phyloP scores from a whole-genome alignment of 345 rosid genomes.

The Gossypium anomalum region DNA sequence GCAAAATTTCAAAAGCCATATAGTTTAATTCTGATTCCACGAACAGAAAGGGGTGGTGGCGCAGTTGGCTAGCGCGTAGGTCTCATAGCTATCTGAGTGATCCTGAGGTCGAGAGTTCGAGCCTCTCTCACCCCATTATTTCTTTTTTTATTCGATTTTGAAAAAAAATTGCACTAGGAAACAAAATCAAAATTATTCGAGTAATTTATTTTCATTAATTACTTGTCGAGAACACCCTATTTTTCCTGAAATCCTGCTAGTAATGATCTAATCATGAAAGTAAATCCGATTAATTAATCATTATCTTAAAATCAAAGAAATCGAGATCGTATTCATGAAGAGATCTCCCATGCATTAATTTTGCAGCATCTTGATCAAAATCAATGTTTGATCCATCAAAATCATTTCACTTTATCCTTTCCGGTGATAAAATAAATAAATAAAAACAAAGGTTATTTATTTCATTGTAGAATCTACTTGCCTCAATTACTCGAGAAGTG shows the following conservation, averaged over 20 bases:
- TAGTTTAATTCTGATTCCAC: fast-evolving
- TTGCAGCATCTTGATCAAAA: neutral
- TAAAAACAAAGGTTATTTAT: too few species aligned
- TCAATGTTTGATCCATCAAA: neutral
- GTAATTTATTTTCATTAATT: neutral
- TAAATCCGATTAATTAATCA: too few species aligned
- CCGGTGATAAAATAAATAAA: too few species aligned
- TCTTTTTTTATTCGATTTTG: neutral
- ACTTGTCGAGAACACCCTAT: neutral
- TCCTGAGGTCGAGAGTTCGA: slow-evolving; percentile 94
- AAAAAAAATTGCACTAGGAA: neutral
- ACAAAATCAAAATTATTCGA: neutral
- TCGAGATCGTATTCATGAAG: neutral
- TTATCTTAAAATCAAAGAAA: neutral
- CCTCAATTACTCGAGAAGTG: too few species aligned
- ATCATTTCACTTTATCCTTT: too few species aligned
- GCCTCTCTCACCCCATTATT: slow-evolving; percentile 76
- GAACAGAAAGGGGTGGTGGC: slow-evolving; percentile 57
- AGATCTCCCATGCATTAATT: neutral
- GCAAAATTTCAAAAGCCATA: too few species aligned
- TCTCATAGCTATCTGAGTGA: slow-evolving; percentile 75
- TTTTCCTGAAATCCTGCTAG: neutral
- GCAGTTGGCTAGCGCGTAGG: slow-evolving; percentile 62
- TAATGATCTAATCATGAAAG: neutral
- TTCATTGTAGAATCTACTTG: too few species aligned